phyloP scores from a whole-genome alignment of 1,284 basidiomycete species.

The Lentinula novae-zelandiae region DNA sequence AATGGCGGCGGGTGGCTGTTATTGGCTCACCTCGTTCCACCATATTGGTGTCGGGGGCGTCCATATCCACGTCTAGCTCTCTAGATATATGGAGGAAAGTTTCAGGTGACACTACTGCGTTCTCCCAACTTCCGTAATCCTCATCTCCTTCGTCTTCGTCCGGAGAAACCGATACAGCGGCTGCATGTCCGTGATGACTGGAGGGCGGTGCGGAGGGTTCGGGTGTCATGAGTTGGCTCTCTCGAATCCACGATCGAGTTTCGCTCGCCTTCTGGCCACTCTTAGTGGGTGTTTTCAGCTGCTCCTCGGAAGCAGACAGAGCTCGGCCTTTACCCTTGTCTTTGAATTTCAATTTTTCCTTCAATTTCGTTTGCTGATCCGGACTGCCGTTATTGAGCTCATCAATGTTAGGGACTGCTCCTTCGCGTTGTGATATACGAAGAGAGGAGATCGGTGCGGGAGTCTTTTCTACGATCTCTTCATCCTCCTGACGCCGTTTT shows the following conservation, averaged over 20 bases:
- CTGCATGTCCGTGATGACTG: neutral
- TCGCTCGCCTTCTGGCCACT: neutral
- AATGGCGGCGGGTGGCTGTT: neutral
- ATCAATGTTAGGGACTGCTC: neutral
- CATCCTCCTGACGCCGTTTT: neutral
- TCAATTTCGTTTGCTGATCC: neutral
- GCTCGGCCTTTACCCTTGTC: neutral
- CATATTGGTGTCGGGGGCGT: too few relatives aligned
- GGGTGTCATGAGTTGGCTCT: constrained; percentile 15
- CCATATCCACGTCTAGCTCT: constrained; percentile 5
- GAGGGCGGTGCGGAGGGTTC: constrained; percentile 6
- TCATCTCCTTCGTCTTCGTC: constrained; percentile 3
- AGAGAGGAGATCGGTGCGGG: neutral
- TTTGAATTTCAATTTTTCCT: neutral
- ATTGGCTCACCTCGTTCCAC: neutral
- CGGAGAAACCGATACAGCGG: neutral
- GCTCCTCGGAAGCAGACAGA: neutral
- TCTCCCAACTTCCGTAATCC: constrained; percentile 10
- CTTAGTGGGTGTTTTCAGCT: neutral
- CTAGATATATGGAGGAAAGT: neutral
- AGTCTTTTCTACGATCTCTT: neutral
- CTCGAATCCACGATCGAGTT: neutral
- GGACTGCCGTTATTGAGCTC: neutral
- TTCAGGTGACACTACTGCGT: neutral
- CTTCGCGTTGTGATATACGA: neutral